Evolutionary conservation across 2,329 filamentous ascomycete species (phyloP).

Genomic region (Neurospora sp.): DNA sequence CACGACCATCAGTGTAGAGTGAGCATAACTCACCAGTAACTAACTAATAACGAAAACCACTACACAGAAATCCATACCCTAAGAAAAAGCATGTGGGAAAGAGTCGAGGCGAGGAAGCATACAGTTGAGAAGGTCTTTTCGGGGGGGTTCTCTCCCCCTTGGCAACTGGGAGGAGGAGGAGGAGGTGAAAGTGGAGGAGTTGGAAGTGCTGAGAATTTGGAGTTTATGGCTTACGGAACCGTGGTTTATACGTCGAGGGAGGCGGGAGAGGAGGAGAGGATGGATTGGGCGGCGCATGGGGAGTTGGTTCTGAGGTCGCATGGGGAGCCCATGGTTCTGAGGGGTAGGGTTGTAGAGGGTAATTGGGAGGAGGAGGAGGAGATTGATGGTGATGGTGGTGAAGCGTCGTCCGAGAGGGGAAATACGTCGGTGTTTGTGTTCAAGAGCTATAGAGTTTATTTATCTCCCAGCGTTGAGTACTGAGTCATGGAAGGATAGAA

Average conservation of each 20-base stretch:
- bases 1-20: too few species aligned
- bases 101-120: constrained; percentile 30
- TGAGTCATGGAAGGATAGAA: not conserved
- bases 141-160: constrained; percentile 20
- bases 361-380: too few species aligned
- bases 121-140: constrained; percentile 32
- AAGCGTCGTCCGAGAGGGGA: not conserved
- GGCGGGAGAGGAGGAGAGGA: constrained; percentile 4
- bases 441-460: not conserved
- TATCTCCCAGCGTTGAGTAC: not conserved
- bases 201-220: not conserved
- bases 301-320: constrained; percentile 9
- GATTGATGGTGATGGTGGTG: not conserved
- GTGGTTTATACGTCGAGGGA: constrained; percentile 16
- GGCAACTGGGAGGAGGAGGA: not conserved
- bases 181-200: too few species aligned
- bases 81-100: constrained; percentile 34
- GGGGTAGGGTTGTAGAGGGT: too few species aligned
- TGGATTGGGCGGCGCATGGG: constrained; percentile 24
- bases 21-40: too few species aligned
- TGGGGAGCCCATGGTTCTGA: too few species aligned
- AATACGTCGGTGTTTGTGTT: not conserved
- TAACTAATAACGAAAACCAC: too few species aligned
- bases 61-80: constrained; percentile 30
- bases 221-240: constrained; percentile 25